A percentile compares a stretch with the other conserved stretches of the same genome.
These are phyloP conservation scores for Cornus florida DNA, from an alignment of 148 eudicot species.

Conservation along the genomic window DNA sequence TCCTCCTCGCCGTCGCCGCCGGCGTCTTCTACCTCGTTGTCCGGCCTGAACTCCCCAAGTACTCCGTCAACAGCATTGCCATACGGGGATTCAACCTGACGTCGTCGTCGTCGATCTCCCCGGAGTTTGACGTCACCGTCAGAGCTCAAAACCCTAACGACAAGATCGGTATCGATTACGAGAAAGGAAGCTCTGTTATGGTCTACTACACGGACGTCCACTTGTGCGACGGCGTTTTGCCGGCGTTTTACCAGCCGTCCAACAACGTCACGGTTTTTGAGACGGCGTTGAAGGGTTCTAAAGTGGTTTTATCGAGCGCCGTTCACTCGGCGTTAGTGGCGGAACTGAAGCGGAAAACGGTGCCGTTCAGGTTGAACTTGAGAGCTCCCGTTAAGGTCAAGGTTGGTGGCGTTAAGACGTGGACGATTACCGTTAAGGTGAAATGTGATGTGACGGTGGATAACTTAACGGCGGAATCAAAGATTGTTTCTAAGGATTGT, in stretches of 20 bases:
- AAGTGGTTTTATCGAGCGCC: slow-evolving; percentile 40
- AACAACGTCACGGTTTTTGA: slow-evolving; percentile 50
- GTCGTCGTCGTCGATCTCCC: slow-evolving; percentile 36
- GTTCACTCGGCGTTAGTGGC: slow-evolving; percentile 35
- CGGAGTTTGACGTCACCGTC: slow-evolving; percentile 62
- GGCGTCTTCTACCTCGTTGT: slow-evolving; percentile 64
- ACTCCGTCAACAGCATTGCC: slow-evolving; percentile 43
- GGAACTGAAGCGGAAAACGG: slow-evolving; percentile 31
- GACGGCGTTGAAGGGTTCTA: slow-evolving; percentile 50
- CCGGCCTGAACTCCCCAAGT: slow-evolving; percentile 63
- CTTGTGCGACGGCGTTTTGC: slow-evolving; percentile 51
- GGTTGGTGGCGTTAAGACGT: slow-evolving; percentile 62
- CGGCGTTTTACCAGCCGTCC: slow-evolving; percentile 63
- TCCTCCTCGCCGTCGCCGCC: slow-evolving; percentile 47
- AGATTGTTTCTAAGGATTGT: slow-evolving; percentile 59
- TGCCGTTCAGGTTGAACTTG: slow-evolving; percentile 50
- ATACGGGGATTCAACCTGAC: slow-evolving; percentile 59
- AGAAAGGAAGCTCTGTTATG: slow-evolving; percentile 39
- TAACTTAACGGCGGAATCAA: slow-evolving; percentile 44
- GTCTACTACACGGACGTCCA: slow-evolving; percentile 45
- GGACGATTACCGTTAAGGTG: slow-evolving; percentile 61
- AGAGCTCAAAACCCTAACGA: slow-evolving; percentile 52
- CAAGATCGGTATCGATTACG: slow-evolving; percentile 66
- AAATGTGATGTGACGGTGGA: slow-evolving; percentile 54
- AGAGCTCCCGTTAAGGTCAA: slow-evolving; percentile 62